Evolutionary conservation across 495 filamentous ascomycete species (phyloP).

Genomic region (Aspergillus olivimuriae): DNA sequence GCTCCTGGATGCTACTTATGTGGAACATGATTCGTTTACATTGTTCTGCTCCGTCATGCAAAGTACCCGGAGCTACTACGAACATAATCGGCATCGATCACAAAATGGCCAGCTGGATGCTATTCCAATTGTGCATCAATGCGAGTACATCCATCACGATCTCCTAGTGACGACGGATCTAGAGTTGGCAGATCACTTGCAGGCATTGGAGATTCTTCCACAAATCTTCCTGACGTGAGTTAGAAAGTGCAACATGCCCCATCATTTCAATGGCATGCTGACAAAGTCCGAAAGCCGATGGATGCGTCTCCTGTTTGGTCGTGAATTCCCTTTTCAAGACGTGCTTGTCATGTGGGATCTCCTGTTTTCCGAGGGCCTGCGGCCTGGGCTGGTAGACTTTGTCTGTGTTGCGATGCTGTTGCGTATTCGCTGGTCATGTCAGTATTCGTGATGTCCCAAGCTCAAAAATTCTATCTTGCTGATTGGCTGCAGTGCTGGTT

Average conservation of each 20-base stretch:
- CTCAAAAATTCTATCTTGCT: too few species aligned
- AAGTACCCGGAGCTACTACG: constrained; percentile 80
- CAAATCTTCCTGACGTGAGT: constrained; percentile 89
- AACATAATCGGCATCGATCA: constrained; percentile 44
- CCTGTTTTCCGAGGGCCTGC: constrained; percentile 81
- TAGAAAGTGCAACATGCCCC: too few species aligned
- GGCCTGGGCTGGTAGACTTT: constrained; percentile 75
- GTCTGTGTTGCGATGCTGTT: constrained; percentile 93
- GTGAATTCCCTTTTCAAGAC: constrained; percentile 87
- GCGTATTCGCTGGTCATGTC: constrained; percentile 84
- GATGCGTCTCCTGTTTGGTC: constrained; percentile 88
- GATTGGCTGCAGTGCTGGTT: constrained; percentile 56
- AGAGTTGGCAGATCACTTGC: constrained; percentile 75
- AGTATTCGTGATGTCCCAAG: constrained; percentile 27
- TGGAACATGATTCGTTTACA: constrained; percentile 89
- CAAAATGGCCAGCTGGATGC: constrained; percentile 40
- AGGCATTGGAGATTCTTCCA: constrained; percentile 81
- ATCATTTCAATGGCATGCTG: too few species aligned
- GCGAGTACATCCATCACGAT: constrained; percentile 77
- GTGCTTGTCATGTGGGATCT: constrained; percentile 82
- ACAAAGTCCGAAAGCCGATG: too few species aligned
- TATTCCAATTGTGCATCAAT: constrained; percentile 79
- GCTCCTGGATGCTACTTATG: constrained; percentile 60
- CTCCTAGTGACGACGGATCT: constrained; percentile 72
- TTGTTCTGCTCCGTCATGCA: constrained; percentile 85